Evolutionary conservation across 257 asterid genomes (phyloP), one percentile per base, ranked within the genome.

Genomic region (Jaltomata sinuosa): DNA sequence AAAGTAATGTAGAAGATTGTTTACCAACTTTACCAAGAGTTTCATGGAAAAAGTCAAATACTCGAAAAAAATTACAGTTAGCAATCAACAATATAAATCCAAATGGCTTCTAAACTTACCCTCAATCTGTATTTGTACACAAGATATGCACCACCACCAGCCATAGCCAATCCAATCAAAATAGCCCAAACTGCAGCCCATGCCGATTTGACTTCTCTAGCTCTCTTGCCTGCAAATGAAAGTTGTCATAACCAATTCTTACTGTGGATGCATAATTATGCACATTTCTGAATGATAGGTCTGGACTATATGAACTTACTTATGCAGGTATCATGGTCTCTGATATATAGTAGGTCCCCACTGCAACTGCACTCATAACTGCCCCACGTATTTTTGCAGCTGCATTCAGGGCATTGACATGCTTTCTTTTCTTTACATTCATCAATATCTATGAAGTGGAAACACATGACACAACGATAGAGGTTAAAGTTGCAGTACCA

Each of bases 311-410:
- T 61, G 40, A 80, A 90, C 96, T 87, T 79, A 95, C 98, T 92
- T 89, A 95, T 95, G 97, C 98, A 95, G 67, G 98, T 92, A 74
- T 93, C 98, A 62, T 95, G 96, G 85, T 93, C 98, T 89, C 92
- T 88, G 49, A 93, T 95, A 64, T 93, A 93, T 88, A 95, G 88
- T 31, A 92, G 87, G 86, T 89, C 95, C 79, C 90, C 90, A 25
- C 92, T 85, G 84, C 98, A 95, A 84, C 86, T 85, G 90, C 98
- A 95, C 4, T 92, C 98, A 25, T 92, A 95, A 86, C 97, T 92
- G 82, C 98, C 98, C 98, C 97, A 94, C 12, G 90, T 87, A 89
- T 95, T 88, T 87, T 86, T 93, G 93, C 98, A 95, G 90, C 87
- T 92, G 89, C 98, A 95, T 86, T 92, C 98, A 45, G 94, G 87